Evolutionary conservation across 768 basidiomycete species (phyloP), one percentile per base, ranked within the genome.

Genomic region (Russula brevipes): DNA sequence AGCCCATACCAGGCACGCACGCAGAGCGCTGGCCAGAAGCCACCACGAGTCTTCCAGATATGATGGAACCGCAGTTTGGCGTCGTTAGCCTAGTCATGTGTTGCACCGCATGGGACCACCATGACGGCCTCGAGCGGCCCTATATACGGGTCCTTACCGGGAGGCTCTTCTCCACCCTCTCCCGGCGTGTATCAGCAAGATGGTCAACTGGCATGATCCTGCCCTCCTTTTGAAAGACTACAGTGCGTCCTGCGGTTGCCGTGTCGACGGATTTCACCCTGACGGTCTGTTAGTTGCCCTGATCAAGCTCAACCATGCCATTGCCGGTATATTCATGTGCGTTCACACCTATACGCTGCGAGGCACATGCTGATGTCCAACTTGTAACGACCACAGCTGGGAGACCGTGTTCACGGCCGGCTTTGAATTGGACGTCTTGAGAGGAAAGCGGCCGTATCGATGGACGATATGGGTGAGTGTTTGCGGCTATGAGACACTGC

Each of bases 381-480:
- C 5, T 42, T 10, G 39, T 11, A 11, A 53, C 19, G 39, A n/a
- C 17, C 4, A 24, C 36, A 60, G 59, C 9, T 60, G 59, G 59
- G 59, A 60, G 30, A 54, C 35, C 1, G 52, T 54, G 10, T 12
- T 30, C 17, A 46, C 59, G 5, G 17, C 24, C 24, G 17, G 36
- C 14, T 60, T 60, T 38, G 59, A 60, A 46, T 38, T 38, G 10
- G 59, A 60, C 31, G 3, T 60, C 16, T 30, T 60, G 1, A 36
- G 58, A 64, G 46, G 63, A 7, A 64, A 55, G 44, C 57, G 63
- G 5, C 63, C 63, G 3, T 60, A 60, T 30, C 24, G 24, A n/a
- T 54, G 59, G 52, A 60, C 59, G 31, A 46, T 60, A 31, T 60
- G 52, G 52, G 59, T 60, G 53, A 54, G 51, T 8, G 33, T 54